Evolutionary conservation across 192 early-diverging fungal genomes (phyloP).

Genomic region (Coemansia umbellata): DNA sequence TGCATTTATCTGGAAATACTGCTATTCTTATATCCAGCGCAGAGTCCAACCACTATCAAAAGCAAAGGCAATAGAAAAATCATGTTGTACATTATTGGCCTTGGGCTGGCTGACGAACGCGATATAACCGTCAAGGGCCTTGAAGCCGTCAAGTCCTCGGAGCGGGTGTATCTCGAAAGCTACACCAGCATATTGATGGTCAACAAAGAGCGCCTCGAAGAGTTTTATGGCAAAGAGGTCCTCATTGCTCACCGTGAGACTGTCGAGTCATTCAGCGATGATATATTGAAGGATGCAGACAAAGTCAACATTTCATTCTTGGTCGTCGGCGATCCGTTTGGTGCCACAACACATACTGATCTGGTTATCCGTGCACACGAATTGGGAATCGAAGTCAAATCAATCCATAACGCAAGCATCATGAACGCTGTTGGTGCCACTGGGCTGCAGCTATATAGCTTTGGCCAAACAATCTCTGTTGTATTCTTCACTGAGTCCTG

Average conservation of each 20-base stretch:
- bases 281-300: constrained; percentile 85
- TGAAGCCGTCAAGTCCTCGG: constrained; percentile 81
- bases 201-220: constrained; percentile 65
- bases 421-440: constrained; percentile 97
- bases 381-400: constrained; percentile 74
- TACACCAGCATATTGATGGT: constrained; percentile 95
- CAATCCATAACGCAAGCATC: constrained; percentile 99
- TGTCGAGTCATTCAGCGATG: constrained; percentile 89
- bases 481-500: constrained; percentile 96
- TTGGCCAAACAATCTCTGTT: constrained; percentile 98
- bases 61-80: too few relatives aligned
- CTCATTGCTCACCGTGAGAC: constrained; percentile 95
- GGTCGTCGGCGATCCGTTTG: constrained; percentile 96
- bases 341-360: constrained; percentile 97
- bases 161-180: constrained; percentile 89
- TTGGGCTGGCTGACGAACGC: constrained; percentile 92
- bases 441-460: constrained; percentile 95
- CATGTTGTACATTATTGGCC: constrained; percentile 88
- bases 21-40: too few relatives aligned
- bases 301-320: constrained; percentile 88
- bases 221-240: constrained; percentile 81
- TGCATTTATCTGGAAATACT: not conserved
- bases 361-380: constrained; percentile 91
- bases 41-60: too few relatives aligned
- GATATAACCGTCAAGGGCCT: constrained; percentile 98